Conservation (phyloP, 2,329 filamentous ascomycete genomes). For the Neofusicoccum cordaticola region DNA sequence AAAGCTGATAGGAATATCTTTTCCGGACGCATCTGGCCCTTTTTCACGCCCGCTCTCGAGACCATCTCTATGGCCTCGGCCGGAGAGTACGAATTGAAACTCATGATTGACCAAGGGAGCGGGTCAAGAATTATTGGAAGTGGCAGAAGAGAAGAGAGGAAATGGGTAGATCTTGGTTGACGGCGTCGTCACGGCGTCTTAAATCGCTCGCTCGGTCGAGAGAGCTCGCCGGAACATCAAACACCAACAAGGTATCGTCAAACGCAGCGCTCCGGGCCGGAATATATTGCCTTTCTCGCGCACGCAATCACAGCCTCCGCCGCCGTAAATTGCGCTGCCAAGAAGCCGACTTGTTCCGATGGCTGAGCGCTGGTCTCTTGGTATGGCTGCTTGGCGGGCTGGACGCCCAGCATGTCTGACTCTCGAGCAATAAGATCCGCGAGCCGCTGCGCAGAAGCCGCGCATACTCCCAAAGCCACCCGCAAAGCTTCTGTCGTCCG, state of each 20-base stretch:
- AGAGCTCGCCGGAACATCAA: background rate
- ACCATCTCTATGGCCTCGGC: slow-evolving; percentile 52
- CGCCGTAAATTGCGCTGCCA: background rate
- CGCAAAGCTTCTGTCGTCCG: background rate
- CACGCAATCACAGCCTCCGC: background rate
- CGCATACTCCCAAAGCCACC: background rate
- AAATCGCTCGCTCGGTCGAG: background rate
- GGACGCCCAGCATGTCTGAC: background rate
- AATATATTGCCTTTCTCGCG: background rate
- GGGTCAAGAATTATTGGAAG: background rate
- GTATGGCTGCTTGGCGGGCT: background rate
- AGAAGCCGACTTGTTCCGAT: background rate
- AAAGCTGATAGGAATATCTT: slow-evolving; percentile 54
- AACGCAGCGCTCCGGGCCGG: background rate
- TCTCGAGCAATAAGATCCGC: background rate
- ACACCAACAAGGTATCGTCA: background rate
- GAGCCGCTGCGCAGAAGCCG: background rate
- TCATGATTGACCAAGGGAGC: background rate
- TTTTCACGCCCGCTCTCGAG: slow-evolving; percentile 49
- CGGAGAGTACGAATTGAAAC: slow-evolving; percentile 44
- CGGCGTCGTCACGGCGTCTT: background rate
- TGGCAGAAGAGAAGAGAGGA: background rate
- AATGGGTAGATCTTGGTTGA: background rate
- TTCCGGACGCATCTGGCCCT: slow-evolving; percentile 53
- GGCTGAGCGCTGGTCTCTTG: background rate